A percentile compares a stretch with the other conserved stretches of the same genome.
phyloP scores from a whole-genome alignment of 1,139 yeast genomes.

The Lodderomyces metapsilosis region DNA sequence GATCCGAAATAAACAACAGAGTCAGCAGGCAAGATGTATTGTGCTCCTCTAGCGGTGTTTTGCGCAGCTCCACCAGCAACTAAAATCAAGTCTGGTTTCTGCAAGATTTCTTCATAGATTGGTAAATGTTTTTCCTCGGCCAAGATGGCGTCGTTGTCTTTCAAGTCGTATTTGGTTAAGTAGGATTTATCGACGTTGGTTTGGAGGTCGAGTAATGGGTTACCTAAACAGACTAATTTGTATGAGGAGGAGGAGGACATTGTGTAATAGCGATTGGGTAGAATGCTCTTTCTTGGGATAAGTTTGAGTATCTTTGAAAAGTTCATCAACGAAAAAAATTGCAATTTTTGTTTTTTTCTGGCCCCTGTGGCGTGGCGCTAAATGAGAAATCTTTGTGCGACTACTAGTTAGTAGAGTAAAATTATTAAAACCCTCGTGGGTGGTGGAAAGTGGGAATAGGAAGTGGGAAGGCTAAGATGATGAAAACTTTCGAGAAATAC shows the following conservation, averaged over 20 bases:
- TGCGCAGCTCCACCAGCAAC: slow-evolving; percentile 99
- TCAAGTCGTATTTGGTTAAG: slow-evolving; percentile 76
- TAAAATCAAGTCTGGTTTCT: slow-evolving; percentile 58
- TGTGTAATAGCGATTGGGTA: no score
- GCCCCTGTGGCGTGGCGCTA: no score
- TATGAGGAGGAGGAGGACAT: slow-evolving; percentile 16
- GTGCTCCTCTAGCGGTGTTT: slow-evolving; percentile 98
- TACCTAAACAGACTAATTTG: slow-evolving; percentile 49
- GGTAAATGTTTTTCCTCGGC: slow-evolving; percentile 87
- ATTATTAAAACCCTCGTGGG: no score
- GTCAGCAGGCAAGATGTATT: slow-evolving; percentile 76
- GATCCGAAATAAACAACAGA: slow-evolving; percentile 95
- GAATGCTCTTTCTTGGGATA: no score
- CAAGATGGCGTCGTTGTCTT: slow-evolving; percentile 92
- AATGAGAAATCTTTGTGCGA: no score
- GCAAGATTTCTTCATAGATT: slow-evolving; percentile 75
- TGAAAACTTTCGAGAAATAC: no score
- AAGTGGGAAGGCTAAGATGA: no score
- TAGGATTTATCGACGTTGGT: slow-evolving; percentile 69
- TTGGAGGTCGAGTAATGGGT: slow-evolving; percentile 85
- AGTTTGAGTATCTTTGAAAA: no score
- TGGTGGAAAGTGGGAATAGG: no score
- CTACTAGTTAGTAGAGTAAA: not conserved
- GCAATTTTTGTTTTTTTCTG: no score
- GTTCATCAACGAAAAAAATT: no score